These are phyloP conservation scores for Eucalyptus polybractea DNA, from an alignment of 345 rosid genomes.

Conservation along the genomic window DNA sequence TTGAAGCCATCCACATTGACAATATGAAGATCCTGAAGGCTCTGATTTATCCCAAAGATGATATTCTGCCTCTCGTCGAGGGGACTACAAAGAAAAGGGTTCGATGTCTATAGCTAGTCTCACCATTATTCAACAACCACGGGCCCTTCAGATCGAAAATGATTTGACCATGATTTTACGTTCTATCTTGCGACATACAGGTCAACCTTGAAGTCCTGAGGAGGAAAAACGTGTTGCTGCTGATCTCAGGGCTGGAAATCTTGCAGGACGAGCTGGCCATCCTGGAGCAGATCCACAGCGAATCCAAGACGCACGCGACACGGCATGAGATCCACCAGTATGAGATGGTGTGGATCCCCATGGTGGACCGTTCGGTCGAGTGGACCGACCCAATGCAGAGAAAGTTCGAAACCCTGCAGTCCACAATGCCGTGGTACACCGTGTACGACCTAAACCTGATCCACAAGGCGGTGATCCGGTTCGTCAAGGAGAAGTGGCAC, in stretches of 20 bases:
- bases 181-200: slow-evolving; percentile 3
- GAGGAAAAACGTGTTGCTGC: slow-evolving; percentile 67
- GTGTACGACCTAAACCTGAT: slow-evolving; percentile 47
- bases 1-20: slow-evolving; percentile 59
- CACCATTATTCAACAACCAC: not conserved
- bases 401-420: slow-evolving; percentile 37
- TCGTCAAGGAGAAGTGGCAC: slow-evolving; percentile 69
- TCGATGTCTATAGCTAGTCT: not conserved
- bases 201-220: slow-evolving; percentile 62
- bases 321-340: slow-evolving; percentile 43
- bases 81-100: slow-evolving; percentile 69
- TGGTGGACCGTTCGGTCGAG: slow-evolving; percentile 28
- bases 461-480: slow-evolving; percentile 45
- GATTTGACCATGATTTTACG: not conserved
- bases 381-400: slow-evolving; percentile 19
- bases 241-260: slow-evolving; percentile 62
- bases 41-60: slow-evolving; percentile 50
- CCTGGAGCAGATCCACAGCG: slow-evolving; percentile 72
- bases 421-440: slow-evolving; percentile 76
- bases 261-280: slow-evolving; percentile 58
- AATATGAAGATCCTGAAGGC: slow-evolving; percentile 83
- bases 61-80: slow-evolving; percentile 51
- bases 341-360: slow-evolving; percentile 82
- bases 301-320: slow-evolving; percentile 37
- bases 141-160: not conserved